Conservation (phyloP, 2,329 filamentous ascomycete species). For the Didymella pomorum region DNA sequence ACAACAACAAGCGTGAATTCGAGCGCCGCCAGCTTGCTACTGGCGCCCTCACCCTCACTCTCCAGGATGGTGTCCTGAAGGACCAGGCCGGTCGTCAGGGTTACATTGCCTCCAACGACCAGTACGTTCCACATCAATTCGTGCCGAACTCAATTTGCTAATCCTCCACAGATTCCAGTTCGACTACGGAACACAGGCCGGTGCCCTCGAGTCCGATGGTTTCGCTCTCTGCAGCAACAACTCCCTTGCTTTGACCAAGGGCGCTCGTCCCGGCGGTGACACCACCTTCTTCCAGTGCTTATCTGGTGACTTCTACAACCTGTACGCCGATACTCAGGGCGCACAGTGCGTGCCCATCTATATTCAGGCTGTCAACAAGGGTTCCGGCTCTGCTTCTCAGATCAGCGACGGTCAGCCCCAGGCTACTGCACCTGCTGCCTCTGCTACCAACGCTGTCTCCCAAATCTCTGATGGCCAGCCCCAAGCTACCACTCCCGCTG, state of each 20-base stretch:
- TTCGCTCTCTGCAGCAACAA: slow-evolving; percentile 76
- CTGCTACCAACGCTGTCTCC: slow-evolving; percentile 24
- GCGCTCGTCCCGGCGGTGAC: slow-evolving; percentile 50
- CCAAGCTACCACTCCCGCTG: slow-evolving; percentile 25
- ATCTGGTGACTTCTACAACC: slow-evolving; percentile 80
- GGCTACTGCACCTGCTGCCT: slow-evolving; percentile 22
- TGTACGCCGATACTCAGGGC: slow-evolving; percentile 76
- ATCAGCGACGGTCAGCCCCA: slow-evolving; percentile 42
- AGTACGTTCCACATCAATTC: slow-evolving; percentile 52
- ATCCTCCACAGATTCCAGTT: slow-evolving; percentile 51
- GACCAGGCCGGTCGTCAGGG: slow-evolving; percentile 74
- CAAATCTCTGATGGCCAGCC: slow-evolving; percentile 41
- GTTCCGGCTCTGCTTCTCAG: slow-evolving; percentile 22
- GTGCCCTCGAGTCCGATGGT: slow-evolving; percentile 74
- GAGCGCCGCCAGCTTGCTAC: slow-evolving; percentile 41
- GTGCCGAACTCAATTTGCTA: slow-evolving; percentile 2
- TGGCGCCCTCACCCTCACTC: slow-evolving; percentile 65
- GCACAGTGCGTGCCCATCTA: slow-evolving; percentile 67
- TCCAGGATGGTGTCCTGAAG: slow-evolving; percentile 69
- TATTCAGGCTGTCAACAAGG: slow-evolving; percentile 33
- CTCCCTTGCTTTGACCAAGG: slow-evolving; percentile 70
- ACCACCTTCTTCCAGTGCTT: slow-evolving; percentile 78
- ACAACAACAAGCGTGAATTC: slow-evolving; percentile 42
- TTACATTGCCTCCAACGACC: slow-evolving; percentile 81
- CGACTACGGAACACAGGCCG: slow-evolving; percentile 63